phyloP scores from a whole-genome alignment of 2,329 filamentous ascomycete genomes.

The Raffaelea deltoideospora region DNA sequence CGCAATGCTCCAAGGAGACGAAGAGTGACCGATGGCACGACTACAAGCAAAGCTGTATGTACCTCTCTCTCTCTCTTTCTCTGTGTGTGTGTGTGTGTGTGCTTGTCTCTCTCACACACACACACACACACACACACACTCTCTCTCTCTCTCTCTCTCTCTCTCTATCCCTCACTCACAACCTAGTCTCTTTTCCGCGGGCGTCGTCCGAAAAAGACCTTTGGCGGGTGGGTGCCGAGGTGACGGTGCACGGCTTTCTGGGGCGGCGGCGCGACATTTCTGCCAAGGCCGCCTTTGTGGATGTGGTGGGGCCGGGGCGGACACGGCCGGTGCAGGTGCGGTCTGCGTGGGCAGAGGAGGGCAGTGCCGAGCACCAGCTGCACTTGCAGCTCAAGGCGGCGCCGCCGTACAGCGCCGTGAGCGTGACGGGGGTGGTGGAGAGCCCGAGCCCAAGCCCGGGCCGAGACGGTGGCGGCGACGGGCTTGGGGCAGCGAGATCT shows the following conservation, averaged over 20 bases:
- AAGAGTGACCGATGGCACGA: conserved; percentile 15
- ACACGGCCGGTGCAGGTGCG: conserved; percentile 22
- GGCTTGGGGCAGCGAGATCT: not conserved
- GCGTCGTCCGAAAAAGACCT: conserved; percentile 14
- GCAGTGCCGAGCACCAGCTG: conserved; percentile 16
- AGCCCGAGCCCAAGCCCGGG: not conserved
- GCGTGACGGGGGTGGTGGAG: conserved; percentile 24
- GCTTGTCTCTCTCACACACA: no score
- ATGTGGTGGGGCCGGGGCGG: conserved; percentile 24
- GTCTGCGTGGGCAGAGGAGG: conserved; percentile 23
- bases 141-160: no score
- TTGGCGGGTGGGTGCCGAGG: conserved; percentile 18
- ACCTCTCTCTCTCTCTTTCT: no score
- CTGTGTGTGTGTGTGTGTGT: no score
- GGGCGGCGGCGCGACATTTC: conserved; percentile 52
- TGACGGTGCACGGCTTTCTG: conserved; percentile 57
- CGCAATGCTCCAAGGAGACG: no score
- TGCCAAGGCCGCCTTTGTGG: conserved; percentile 56
- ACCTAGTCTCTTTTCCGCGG: no score
- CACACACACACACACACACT: no score
- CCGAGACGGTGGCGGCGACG: not conserved
- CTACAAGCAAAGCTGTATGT: conserved; percentile 29
- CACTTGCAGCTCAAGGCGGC: conserved; percentile 29
- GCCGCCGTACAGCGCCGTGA: conserved; percentile 36
- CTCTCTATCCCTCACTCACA: no score